Evolutionary conservation across 2,329 filamentous ascomycete genomes (phyloP), one percentile per base, ranked within the genome.

Genomic region (Cordyceps farinosa): DNA sequence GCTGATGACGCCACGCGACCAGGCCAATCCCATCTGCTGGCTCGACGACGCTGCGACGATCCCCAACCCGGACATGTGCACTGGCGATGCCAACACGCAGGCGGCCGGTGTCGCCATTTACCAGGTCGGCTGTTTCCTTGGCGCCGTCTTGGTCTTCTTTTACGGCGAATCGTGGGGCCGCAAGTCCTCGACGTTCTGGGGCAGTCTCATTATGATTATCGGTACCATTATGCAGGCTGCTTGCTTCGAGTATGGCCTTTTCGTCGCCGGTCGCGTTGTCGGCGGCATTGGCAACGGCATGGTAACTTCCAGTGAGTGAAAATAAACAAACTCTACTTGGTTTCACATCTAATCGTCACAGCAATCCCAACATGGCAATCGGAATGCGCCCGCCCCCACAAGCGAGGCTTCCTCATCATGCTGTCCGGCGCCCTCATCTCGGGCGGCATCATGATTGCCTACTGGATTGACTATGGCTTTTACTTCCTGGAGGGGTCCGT

Each of bases 401-500:
- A 67, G 17, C 68, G 70, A 5, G 70, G 70, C 0, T 70, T 71
- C 40, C 69, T 72, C 29, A 71, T 72, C 22, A 65, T 68, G 22
- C 64, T 72, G 9, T 71, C 70, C 2, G 70, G 70, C 2, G 70
- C 70, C 32, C 67, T 72, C 42, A 72, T 72, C 32, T 69, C 68
- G 2, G 68, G 68, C 29, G 72, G 72, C 32, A 72, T 74, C 56
- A 70, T 71, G 63, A 70, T 73, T 50, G 70, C 71, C 13, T 74
- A 73, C 65, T 74, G 71, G 71, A 65, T 74, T 22, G 69, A 71
- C 54, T 72, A 70, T 50, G 72, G 72, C 30, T 70, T 74, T 40
- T 73, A 70, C 51, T 73, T 72, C 62, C 63, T 73, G 44, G 66
- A 71, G 22, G 72, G 71, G 0, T 65, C 68, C 13, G 65, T 75